Conservation (phyloP, 176 grass and related monocot species). For the Olyra latifolia region DNA sequence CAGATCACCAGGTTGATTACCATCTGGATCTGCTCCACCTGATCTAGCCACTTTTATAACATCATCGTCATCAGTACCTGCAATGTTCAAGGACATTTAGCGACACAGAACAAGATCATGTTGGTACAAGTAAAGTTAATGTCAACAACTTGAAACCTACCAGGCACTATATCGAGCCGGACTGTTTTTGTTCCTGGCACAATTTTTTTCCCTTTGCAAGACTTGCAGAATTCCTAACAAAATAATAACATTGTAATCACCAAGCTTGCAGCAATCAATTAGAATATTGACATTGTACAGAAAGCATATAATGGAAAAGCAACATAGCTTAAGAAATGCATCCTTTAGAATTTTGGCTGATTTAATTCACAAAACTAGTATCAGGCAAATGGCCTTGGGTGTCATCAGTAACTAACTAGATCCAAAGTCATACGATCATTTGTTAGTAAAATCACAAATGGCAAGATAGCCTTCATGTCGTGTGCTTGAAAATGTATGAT, state of each 20-base stretch:
- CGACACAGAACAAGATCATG: background rate
- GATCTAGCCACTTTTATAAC: conserved; percentile 71
- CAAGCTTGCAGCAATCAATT: background rate
- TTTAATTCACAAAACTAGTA: background rate
- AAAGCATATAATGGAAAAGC: background rate
- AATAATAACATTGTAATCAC: conserved; percentile 29
- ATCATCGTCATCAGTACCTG: conserved; percentile 82
- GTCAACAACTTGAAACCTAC: conserved; percentile 33
- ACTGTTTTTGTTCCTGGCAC: conserved; percentile 62
- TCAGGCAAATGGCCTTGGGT: background rate
- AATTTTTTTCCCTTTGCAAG: conserved; percentile 81
- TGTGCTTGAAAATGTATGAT: background rate
- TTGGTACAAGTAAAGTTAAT: conserved; percentile 7
- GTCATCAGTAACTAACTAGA: background rate
- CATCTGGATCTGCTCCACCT: conserved; percentile 85
- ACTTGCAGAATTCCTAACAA: conserved; percentile 80
- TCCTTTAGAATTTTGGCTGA: background rate
- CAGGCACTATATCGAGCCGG: conserved; percentile 70
- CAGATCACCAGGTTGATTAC: conserved; percentile 78
- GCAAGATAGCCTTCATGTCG: background rate
- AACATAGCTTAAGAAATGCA: background rate
- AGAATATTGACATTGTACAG: conserved; percentile 5
- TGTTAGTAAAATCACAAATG: conserved; percentile 1
- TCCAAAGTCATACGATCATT: background rate
- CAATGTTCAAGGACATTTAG: conserved; percentile 10